Evolutionary conservation across 495 filamentous ascomycete genomes (phyloP).

Genomic region (Annulohypoxylon moriforme): DNA sequence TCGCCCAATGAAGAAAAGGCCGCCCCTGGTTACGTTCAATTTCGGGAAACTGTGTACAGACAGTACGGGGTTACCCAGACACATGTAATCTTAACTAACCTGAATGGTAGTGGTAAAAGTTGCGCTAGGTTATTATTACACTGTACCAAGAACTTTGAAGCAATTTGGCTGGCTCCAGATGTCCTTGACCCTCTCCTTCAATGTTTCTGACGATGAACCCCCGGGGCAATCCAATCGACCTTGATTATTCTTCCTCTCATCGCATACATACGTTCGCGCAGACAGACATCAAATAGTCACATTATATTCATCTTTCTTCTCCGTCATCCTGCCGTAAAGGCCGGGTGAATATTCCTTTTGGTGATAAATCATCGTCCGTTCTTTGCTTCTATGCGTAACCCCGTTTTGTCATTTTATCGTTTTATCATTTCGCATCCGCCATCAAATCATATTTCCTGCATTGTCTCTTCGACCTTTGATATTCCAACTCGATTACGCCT

Average conservation of each 20-base stretch:
- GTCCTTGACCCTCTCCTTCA: conserved; percentile 18
- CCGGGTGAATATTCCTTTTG: conserved; percentile 23
- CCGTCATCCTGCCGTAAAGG: conserved; percentile 12
- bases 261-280: conserved; percentile 12
- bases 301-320: conserved; percentile 22
- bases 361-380: conserved; percentile 36
- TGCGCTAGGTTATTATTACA: conserved; percentile 20
- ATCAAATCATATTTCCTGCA: conserved; percentile 10
- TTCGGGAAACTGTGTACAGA: conserved; percentile 30
- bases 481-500: conserved; percentile 9
- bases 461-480: background rate
- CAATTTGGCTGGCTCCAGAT: conserved; percentile 29
- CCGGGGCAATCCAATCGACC: conserved; percentile 12
- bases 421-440: conserved; percentile 18
- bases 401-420: background rate
- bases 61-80: conserved; percentile 12
- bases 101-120: conserved; percentile 19
- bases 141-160: conserved; percentile 21
- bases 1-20: conserved; percentile 23
- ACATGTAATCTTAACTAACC: conserved; percentile 17
- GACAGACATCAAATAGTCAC: conserved; percentile 24
- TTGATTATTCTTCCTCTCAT: conserved; percentile 32
- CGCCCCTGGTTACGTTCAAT: conserved; percentile 28
- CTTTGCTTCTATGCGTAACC: conserved; percentile 23
- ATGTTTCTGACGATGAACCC: conserved; percentile 27